Evolutionary conservation across 2,329 filamentous ascomycete species (phyloP).

Genomic region (Cadophora gregata): DNA sequence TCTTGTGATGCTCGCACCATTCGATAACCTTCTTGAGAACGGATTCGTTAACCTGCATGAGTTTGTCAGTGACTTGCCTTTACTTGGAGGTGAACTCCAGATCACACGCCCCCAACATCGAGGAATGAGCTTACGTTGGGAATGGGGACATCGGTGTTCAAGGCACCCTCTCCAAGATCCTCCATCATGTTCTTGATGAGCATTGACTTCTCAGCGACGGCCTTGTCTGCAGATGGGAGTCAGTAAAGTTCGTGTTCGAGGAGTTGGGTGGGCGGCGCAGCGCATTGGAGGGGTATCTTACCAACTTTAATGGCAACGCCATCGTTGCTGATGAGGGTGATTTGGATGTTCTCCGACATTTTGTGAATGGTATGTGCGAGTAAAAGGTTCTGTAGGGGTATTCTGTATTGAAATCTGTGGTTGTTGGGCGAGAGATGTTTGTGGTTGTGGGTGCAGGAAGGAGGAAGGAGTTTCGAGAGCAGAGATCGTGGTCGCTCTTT

Average conservation of each 20-base stretch:
- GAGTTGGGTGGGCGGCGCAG: slow-evolving; percentile 11
- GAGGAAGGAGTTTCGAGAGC: background rate
- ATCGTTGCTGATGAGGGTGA: slow-evolving; percentile 58
- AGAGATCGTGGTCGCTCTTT: slow-evolving; percentile 1
- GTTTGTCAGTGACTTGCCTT: slow-evolving; percentile 25
- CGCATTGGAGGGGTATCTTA: slow-evolving; percentile 45
- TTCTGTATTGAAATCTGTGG: background rate
- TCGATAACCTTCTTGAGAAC: slow-evolving; percentile 96
- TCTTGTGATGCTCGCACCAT: slow-evolving; percentile 96
- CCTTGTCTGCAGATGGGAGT: slow-evolving; percentile 65
- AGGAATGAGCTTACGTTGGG: slow-evolving; percentile 67
- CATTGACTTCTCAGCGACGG: slow-evolving; percentile 87
- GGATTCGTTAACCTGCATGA: slow-evolving; percentile 79
- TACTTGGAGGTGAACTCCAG: slow-evolving; percentile 18
- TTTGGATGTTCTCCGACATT: slow-evolving; percentile 45
- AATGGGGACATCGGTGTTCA: slow-evolving; percentile 70
- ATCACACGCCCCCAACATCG: background rate
- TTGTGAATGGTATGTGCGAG: slow-evolving; percentile 25
- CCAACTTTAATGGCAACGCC: slow-evolving; percentile 55
- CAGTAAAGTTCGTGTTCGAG: slow-evolving; percentile 19
- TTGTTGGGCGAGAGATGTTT: background rate
- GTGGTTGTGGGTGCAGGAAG: slow-evolving; percentile 7
- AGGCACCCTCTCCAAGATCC: slow-evolving; percentile 75
- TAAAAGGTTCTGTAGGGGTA: too few relatives aligned
- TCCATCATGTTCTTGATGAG: slow-evolving; percentile 99